phyloP scores from a whole-genome alignment of 441 rosid species.

The Capsella rubella region DNA sequence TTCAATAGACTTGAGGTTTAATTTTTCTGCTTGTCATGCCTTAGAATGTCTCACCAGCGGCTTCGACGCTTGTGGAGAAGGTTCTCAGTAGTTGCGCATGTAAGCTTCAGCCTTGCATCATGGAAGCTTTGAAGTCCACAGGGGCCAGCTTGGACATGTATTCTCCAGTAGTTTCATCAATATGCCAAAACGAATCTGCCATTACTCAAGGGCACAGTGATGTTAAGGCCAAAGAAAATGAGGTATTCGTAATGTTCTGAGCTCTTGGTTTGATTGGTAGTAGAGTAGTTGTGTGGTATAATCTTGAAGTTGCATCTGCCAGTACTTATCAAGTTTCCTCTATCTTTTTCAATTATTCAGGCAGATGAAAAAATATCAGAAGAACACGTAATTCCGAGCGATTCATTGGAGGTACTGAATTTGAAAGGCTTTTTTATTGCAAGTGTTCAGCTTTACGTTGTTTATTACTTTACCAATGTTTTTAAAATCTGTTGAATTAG shows the following conservation, averaged over 20 bases:
- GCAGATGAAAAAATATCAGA: constrained; percentile 26
- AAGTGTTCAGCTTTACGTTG: constrained; percentile 8
- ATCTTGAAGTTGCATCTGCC: constrained; percentile 21
- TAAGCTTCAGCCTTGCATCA: constrained; percentile 64
- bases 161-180: constrained; percentile 59
- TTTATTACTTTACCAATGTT: constrained; percentile 11
- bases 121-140: constrained; percentile 57
- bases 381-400: constrained; percentile 24
- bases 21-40: constrained; percentile 4
- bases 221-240: constrained; percentile 44
- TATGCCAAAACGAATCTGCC: constrained; percentile 51
- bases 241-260: constrained; percentile 49
- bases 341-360: constrained; percentile 17
- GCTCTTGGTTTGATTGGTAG: constrained; percentile 21
- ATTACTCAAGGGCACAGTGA: constrained; percentile 37
- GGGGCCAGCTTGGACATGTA: constrained; percentile 60
- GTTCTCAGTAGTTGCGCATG: constrained; percentile 61
- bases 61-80: constrained; percentile 63
- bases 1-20: constrained; percentile 20
- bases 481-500: constrained; percentile 26
- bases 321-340: neutral
- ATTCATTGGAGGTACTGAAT: constrained; percentile 35
- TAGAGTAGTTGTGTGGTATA: constrained; percentile 2
- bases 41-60: constrained; percentile 49
- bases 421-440: constrained; percentile 3